Percentiles rank a stretch among this genome's conserved stretches.
Conservation (phyloP, 2,329 filamentous ascomycete genomes). For the Alternaria triticina region DNA sequence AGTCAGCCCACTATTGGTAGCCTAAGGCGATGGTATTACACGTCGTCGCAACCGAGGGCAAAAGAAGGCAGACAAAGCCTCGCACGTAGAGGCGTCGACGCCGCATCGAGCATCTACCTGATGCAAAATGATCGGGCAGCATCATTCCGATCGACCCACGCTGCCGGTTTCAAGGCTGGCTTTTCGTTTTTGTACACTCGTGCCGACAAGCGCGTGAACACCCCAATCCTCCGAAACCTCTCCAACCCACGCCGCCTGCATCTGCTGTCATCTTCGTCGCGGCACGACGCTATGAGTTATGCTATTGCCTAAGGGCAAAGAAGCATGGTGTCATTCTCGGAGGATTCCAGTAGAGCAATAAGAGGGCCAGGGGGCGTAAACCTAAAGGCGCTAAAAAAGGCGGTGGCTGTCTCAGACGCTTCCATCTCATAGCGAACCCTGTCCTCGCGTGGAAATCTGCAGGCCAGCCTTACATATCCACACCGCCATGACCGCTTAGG, state of each 20-base stretch:
- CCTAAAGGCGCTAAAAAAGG: constrained; percentile 44
- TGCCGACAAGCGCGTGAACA: constrained; percentile 12
- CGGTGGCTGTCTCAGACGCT: constrained; percentile 43
- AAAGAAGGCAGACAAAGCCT: constrained; percentile 1
- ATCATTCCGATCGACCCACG: constrained; percentile 18
- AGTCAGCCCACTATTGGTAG: constrained; percentile 30
- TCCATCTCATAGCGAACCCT: constrained; percentile 31
- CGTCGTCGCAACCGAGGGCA: constrained; percentile 7
- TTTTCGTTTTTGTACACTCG: constrained; percentile 3
- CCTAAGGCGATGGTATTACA: constrained; percentile 21
- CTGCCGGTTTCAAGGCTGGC: constrained; percentile 7
- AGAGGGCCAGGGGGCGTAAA: constrained; percentile 25
- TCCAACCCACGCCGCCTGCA: constrained; percentile 19
- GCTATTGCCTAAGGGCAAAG: constrained; percentile 15
- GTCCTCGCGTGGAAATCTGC: constrained; percentile 48
- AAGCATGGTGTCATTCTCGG: constrained; percentile 29
- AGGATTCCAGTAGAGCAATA: constrained; percentile 39
- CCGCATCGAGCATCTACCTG: constrained; percentile 15
- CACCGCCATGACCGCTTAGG: constrained; percentile 34
- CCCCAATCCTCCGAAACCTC: constrained; percentile 19
- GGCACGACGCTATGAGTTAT: constrained; percentile 12
- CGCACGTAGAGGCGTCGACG: constrained; percentile 11
- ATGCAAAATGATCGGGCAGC: constrained; percentile 29
- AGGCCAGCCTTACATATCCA: constrained; percentile 46
- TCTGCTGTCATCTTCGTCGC: constrained; percentile 14